These are phyloP conservation scores for Carex sylvatica DNA, from an alignment of 202 grass and related monocot genomes.

Conservation along the genomic window DNA sequence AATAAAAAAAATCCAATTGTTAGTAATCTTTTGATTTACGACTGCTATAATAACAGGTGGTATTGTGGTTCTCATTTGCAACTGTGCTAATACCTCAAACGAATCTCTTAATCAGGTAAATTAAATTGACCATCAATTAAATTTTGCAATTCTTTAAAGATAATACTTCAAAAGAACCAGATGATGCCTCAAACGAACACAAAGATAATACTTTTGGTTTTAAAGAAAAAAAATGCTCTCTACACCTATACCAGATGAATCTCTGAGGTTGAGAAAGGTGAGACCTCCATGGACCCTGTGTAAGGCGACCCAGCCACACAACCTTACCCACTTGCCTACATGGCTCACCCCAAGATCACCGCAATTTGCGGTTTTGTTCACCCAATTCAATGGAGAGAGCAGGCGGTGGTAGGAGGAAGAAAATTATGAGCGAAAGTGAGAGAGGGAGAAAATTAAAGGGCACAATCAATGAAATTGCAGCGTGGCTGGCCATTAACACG, in stretches of 20 bases:
- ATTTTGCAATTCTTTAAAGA: constrained; percentile 8
- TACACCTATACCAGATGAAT: constrained; percentile 71
- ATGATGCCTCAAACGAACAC: constrained; percentile 49
- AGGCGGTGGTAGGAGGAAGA: neutral
- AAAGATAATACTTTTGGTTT: neutral
- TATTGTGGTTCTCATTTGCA: neutral
- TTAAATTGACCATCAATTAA: neutral
- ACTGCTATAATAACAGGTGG: too few relatives aligned
- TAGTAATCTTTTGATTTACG: too few relatives aligned
- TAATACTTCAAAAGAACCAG: constrained; percentile 49
- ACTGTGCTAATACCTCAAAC: neutral
- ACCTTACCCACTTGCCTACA: constrained; percentile 57
- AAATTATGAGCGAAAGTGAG: too few relatives aligned
- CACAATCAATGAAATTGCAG: too few relatives aligned
- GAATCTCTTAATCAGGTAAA: too few relatives aligned
- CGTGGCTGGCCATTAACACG: too few relatives aligned
- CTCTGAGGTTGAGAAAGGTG: constrained; percentile 83
- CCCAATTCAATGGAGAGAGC: constrained; percentile 56
- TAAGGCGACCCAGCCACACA: constrained; percentile 95
- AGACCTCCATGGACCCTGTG: constrained; percentile 73
- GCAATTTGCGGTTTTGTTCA: constrained; percentile 49
- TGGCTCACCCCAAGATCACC: constrained; percentile 51
- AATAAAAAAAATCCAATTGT: neutral
- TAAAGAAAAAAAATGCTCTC: neutral
- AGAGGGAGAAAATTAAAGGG: too few relatives aligned